Evolutionary conservation across 768 basidiomycete genomes (phyloP).

Genomic region (Termitomyces sp.): DNA sequence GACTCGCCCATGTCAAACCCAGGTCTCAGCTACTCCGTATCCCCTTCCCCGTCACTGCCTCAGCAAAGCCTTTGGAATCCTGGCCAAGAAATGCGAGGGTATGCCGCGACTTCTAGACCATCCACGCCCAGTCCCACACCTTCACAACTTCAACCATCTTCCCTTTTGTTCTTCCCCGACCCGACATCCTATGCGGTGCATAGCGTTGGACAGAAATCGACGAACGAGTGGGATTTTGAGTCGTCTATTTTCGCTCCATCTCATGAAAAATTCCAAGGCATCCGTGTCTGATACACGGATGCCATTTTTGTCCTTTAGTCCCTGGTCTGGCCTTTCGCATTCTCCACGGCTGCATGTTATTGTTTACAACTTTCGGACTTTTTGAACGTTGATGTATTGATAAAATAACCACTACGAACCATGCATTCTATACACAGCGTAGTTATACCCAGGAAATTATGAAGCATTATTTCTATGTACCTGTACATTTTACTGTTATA

Average conservation of each 20-base stretch:
- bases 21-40: slow-evolving; percentile 7
- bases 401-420: neutral
- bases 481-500: neutral
- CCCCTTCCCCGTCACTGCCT: slow-evolving; percentile 8
- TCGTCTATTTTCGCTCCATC: slow-evolving; percentile 4
- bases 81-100: neutral
- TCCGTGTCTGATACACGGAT: neutral
- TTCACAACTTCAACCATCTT: neutral
- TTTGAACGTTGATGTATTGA: slow-evolving; percentile 6
- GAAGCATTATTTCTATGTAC: neutral
- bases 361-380: neutral
- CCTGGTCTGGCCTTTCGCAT: slow-evolving; percentile 4
- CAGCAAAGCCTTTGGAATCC: neutral
- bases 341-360: neutral
- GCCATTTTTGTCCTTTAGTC: neutral
- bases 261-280: slow-evolving; percentile 1
- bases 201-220: neutral
- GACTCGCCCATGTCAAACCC: slow-evolving; percentile 6
- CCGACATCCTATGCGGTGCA: neutral
- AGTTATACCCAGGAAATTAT: neutral
- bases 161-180: neutral
- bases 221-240: slow-evolving; percentile 7
- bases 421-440: neutral
- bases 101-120: neutral
- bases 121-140: slow-evolving; percentile 1